Conservation (phyloP, 495 filamentous ascomycete species). For the Lichenothelia convexa region DNA sequence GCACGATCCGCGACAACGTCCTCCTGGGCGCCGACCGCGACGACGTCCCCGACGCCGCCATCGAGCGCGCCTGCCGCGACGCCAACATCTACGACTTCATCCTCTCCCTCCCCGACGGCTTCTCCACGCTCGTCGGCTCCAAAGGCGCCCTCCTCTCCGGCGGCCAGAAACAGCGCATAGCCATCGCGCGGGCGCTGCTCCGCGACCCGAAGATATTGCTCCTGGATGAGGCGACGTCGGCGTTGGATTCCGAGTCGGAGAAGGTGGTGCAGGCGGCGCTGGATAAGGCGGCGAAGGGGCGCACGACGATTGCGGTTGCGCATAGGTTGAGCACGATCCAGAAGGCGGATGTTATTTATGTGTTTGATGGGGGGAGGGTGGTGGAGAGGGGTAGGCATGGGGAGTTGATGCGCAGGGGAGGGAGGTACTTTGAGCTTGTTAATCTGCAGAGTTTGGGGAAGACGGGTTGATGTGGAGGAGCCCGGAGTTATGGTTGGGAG, state of each 20-base stretch:
- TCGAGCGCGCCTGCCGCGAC: constrained; percentile 62
- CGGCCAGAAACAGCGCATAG: constrained; percentile 25
- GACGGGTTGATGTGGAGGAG: constrained; percentile 3
- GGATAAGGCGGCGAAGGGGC: constrained; percentile 46
- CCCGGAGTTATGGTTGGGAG: background rate
- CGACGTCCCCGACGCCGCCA: constrained; percentile 45
- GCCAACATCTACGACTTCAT: constrained; percentile 92
- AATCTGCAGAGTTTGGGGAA: constrained; percentile 23
- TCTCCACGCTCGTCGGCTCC: constrained; percentile 21
- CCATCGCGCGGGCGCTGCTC: constrained; percentile 29
- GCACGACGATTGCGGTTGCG: constrained; percentile 70
- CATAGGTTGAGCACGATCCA: constrained; percentile 61
- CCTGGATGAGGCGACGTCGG: constrained; percentile 70
- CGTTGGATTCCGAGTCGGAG: constrained; percentile 58
- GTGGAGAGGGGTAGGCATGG: constrained; percentile 51
- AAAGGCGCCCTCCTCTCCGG: constrained; percentile 23
- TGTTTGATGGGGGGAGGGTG: constrained; percentile 48
- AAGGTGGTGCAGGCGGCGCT: constrained; percentile 51
- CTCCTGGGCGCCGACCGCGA: constrained; percentile 46
- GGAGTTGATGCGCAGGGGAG: constrained; percentile 40
- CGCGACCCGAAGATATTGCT: constrained; percentile 67
- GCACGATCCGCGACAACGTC: constrained; percentile 69
- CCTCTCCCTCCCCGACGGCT: constrained; percentile 35
- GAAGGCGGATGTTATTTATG: constrained; percentile 57
- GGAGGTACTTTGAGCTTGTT: constrained; percentile 31